Evolutionary conservation across 2,329 filamentous ascomycete species (phyloP).

Genomic region (Pseudocercospora cruenta): DNA sequence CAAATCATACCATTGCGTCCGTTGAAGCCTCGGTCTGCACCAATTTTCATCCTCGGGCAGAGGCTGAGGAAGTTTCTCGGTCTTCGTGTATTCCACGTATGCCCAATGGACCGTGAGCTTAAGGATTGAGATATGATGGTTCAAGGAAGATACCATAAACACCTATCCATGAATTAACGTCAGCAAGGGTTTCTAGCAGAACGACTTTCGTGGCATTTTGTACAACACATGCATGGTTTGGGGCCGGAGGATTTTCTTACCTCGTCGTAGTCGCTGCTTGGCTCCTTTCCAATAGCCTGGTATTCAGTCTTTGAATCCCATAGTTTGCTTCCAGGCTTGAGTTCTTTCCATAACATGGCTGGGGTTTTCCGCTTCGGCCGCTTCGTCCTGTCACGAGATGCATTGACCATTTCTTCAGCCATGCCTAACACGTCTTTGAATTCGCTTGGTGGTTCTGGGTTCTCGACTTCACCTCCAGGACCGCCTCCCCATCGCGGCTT

Average conservation of each 20-base stretch:
- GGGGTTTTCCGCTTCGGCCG: conserved; percentile 45
- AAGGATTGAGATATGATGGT: conserved; percentile 64
- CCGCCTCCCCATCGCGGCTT: conserved; percentile 61
- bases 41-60: conserved; percentile 46
- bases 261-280: conserved; percentile 44
- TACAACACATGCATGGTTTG: not conserved
- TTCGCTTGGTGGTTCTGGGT: conserved; percentile 43
- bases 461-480: conserved; percentile 48
- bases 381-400: conserved; percentile 7
- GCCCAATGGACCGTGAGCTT: conserved; percentile 60
- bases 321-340: conserved; percentile 52
- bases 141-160: conserved; percentile 64
- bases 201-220: not conserved
- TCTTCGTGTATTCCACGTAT: conserved; percentile 60
- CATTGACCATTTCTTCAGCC: conserved; percentile 21
- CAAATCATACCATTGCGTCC: conserved; percentile 64
- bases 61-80: conserved; percentile 43
- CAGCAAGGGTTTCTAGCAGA: not conserved
- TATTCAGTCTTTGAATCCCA: conserved; percentile 63
- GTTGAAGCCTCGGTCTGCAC: conserved; percentile 57
- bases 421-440: conserved; percentile 31
- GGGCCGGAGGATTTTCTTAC: conserved; percentile 44
- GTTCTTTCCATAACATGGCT: conserved; percentile 56
- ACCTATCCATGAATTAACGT: conserved; percentile 46
- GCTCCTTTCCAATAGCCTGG: conserved; percentile 59